phyloP scores from a whole-genome alignment of 176 grass and related monocot genomes.

The Rhynchospora breviuscula region DNA sequence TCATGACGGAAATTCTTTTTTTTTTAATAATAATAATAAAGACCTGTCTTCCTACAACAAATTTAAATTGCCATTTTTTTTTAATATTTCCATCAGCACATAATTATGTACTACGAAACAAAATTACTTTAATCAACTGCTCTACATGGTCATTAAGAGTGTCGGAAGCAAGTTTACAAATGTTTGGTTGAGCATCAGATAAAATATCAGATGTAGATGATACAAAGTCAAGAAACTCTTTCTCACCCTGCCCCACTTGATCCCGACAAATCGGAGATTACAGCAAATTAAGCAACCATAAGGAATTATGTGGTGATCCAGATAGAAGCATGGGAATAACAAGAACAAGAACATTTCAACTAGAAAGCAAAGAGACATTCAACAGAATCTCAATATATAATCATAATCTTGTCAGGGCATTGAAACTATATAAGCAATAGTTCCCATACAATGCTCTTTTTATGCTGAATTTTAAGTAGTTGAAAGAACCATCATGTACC shows the following conservation, averaged over 20 bases:
- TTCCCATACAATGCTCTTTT: not conserved
- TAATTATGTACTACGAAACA: too few species aligned
- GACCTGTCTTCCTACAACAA: too few species aligned
- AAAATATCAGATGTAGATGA: slow-evolving; percentile 43
- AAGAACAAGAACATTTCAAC: not conserved
- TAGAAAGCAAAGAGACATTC: not conserved
- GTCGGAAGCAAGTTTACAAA: slow-evolving; percentile 28
- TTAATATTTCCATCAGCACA: too few species aligned
- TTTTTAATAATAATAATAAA: too few species aligned
- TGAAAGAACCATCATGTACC: slow-evolving; percentile 34
- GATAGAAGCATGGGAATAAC: not conserved
- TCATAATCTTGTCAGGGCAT: not conserved
- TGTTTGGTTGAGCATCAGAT: slow-evolving; percentile 41
- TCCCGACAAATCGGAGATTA: slow-evolving; percentile 30
- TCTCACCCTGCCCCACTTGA: slow-evolving; percentile 23
- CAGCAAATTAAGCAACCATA: not conserved
- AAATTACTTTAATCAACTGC: slow-evolving; percentile 60
- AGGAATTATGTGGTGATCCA: not conserved
- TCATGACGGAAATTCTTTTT: too few species aligned
- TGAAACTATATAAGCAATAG: too few species aligned
- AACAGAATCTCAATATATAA: not conserved
- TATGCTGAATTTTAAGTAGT: not conserved
- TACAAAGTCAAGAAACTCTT: slow-evolving; percentile 52
- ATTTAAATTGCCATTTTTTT: too few species aligned
- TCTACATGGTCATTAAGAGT: slow-evolving; percentile 44